Conservation (phyloP, 371 early-diverging fungal genomes). For the Mucor plumbeus region DNA sequence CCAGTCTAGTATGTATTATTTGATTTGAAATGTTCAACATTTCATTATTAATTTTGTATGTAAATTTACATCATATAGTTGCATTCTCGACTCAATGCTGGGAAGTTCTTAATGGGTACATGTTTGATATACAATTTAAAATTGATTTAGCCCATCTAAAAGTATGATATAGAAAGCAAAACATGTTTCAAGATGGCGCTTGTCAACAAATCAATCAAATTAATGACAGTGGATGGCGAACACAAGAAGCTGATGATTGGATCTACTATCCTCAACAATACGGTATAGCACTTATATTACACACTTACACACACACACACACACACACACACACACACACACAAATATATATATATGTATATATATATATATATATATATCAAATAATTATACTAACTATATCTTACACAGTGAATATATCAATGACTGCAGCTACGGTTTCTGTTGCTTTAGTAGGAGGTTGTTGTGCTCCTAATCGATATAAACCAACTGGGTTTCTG, state of each 20-base stretch:
- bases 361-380: no score
- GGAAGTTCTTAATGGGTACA: slow-evolving; percentile 32
- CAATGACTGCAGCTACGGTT: slow-evolving; percentile 27
- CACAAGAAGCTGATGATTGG: slow-evolving; percentile 46
- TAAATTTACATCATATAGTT: slow-evolving; percentile 3
- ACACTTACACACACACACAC: no score
- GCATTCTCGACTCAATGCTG: slow-evolving; percentile 36
- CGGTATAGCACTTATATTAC: slow-evolving; percentile 15
- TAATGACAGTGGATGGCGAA: slow-evolving; percentile 38
- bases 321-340: no score
- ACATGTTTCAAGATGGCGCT: slow-evolving; percentile 44
- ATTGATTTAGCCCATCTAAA: neutral
- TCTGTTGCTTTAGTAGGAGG: slow-evolving; percentile 49
- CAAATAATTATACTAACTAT: neutral
- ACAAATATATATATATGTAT: no score
- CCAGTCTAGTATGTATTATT: neutral
- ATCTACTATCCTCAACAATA: slow-evolving; percentile 51
- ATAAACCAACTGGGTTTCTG: slow-evolving; percentile 36
- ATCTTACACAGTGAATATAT: slow-evolving; percentile 36
- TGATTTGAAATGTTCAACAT: neutral
- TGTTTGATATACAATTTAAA: neutral
- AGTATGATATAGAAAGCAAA: slow-evolving; percentile 35
- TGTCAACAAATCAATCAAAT: slow-evolving; percentile 33
- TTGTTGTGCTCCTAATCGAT: slow-evolving; percentile 50
- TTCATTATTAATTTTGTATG: neutral